Evolutionary conservation across 2,329 filamentous ascomycete genomes (phyloP), one percentile per base, ranked within the genome.

Genomic region (Apiospora koreana): DNA sequence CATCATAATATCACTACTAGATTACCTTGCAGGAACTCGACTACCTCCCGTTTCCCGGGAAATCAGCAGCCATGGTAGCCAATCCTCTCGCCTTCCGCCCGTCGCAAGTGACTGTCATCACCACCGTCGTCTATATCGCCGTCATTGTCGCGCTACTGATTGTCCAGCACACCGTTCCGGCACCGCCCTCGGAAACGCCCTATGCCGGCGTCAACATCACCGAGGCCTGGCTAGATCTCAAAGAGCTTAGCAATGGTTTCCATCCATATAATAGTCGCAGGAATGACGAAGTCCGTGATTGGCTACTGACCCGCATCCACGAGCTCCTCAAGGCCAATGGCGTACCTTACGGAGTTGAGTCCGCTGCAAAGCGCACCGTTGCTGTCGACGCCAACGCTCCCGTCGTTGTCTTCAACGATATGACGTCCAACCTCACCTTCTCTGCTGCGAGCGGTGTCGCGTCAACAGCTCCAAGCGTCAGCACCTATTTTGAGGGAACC

Each of bases 201-300:
- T 87, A 88, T 46, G 77, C 83, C 10, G 94, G 94, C 23, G 83
- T 97, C 76, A 94, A 97, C 77, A 83, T 98, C 68, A 92, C 91
- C 2, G 91, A 97, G 81, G 94, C 95, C 46, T 98, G 95, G 95
- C 82, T 86, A 16, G 95, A 98, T 78, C 85, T 99, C 42, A 89
- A 94, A 72, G 83, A 86, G 69, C 86, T 99, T 66, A 95, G 92
- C 43, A 86, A 86, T 73, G 86, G 86, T 1, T 96, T 93, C 78
- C 96, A 97, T 79, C 95, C 96, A 0, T 97, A 94, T 84, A 98
- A 97, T 82, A 95, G 92, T 74, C 91, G 86, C 71, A 86, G 89
- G 71, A 98, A 98, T 79, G 95, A 97, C 75, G 84, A 89, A 31
- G 91, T 98, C 43, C 91, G 93, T 72, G 83, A 88, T 43, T 98